A percentile compares a stretch with the other conserved stretches of the same genome.
Conservation (phyloP, 2,329 filamentous ascomycete genomes). For the Alternaria sp. region DNA sequence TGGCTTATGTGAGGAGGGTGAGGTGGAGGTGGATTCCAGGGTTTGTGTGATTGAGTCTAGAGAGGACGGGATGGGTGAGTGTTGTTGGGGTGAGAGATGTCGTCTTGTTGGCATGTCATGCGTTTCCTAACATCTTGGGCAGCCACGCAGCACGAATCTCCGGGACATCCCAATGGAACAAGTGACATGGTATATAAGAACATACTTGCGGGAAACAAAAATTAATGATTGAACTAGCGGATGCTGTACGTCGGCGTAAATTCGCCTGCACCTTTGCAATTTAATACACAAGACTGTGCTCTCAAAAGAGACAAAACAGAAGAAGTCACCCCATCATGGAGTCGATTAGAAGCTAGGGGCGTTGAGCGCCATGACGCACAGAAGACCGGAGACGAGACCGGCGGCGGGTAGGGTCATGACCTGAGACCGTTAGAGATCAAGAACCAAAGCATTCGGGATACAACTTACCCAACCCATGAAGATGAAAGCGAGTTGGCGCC, state of each 20-base stretch:
- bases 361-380: slow-evolving; percentile 53
- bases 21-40: background rate
- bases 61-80: background rate
- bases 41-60: background rate
- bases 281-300: background rate
- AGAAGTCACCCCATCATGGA: background rate
- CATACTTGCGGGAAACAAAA: background rate
- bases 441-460: background rate
- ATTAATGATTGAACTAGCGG: background rate
- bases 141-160: background rate
- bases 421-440: slow-evolving; percentile 39
- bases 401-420: slow-evolving; percentile 52
- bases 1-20: background rate
- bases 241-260: background rate
- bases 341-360: slow-evolving; percentile 43
- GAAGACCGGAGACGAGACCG: slow-evolving; percentile 48
- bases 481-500: slow-evolving; percentile 51
- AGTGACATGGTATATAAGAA: background rate
- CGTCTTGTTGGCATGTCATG: background rate
- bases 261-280: background rate
- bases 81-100: background rate
- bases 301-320: background rate
- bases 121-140: background rate
- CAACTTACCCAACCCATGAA: slow-evolving; percentile 27
- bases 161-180: background rate